A percentile compares a stretch with the other conserved stretches of the same genome.
phyloP scores from a whole-genome alignment of 257 asterid genomes.

The Nicotiana benthamiana region DNA sequence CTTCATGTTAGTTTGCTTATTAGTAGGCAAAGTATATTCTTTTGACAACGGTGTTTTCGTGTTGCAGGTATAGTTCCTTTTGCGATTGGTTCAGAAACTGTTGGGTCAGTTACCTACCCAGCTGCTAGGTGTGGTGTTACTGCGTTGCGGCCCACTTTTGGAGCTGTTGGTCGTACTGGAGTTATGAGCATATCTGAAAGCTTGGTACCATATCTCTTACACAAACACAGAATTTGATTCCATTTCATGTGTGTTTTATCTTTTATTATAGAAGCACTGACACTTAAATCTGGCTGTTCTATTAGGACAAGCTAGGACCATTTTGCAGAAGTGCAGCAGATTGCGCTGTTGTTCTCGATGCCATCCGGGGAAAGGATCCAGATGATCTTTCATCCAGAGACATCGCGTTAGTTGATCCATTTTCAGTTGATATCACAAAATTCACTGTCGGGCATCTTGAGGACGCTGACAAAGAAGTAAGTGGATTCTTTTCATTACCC shows the following conservation, averaged over 20 bases:
- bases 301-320: slow-evolving; percentile 90
- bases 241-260: not conserved
- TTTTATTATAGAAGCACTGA: not conserved
- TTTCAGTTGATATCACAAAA: slow-evolving; percentile 58
- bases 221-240: not conserved
- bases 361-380: slow-evolving; percentile 71
- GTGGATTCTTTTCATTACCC: not conserved
- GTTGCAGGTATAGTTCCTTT: slow-evolving; percentile 72
- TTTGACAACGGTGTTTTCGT: slow-evolving; percentile 8
- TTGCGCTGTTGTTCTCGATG: slow-evolving; percentile 61
- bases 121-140: slow-evolving; percentile 95
- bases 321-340: slow-evolving; percentile 80
- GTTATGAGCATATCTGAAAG: slow-evolving; percentile 93
- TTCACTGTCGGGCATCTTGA: slow-evolving; percentile 85
- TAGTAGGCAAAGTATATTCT: not conserved
- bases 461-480: slow-evolving; percentile 86
- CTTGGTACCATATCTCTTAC: slow-evolving; percentile 41
- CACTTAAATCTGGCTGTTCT: not conserved
- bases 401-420: slow-evolving; percentile 63
- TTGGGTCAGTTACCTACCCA: slow-evolving; percentile 87
- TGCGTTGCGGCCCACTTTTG: slow-evolving; percentile 83
- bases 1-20: not conserved
- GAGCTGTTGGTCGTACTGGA: slow-evolving; percentile 82
- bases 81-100: slow-evolving; percentile 95
- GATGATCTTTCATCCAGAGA: slow-evolving; percentile 72